Conservation (phyloP, 1,139 yeast species). For the Yamadazyma taylorii region DNA sequence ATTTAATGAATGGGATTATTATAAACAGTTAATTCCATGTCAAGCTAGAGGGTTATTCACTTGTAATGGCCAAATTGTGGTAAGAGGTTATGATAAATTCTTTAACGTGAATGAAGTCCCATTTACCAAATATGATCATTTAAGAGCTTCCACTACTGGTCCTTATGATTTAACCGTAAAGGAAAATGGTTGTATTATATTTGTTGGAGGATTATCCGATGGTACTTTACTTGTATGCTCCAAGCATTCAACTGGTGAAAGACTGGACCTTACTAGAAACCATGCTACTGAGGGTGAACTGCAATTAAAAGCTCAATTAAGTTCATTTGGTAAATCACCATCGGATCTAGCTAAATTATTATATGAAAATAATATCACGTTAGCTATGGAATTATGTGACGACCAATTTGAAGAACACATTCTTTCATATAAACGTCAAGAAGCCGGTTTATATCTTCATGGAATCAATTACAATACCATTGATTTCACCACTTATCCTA, state of each 20-base stretch:
- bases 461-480: constrained; percentile 77
- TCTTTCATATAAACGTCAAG: constrained; percentile 62
- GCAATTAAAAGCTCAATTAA: constrained; percentile 57
- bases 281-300: constrained; percentile 76
- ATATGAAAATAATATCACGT: constrained; percentile 60
- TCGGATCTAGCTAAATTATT: constrained; percentile 58
- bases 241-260: constrained; percentile 80
- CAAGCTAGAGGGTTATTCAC: constrained; percentile 88
- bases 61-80: constrained; percentile 49
- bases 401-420: constrained; percentile 95
- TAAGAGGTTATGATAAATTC: constrained; percentile 93
- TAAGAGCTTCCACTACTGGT: constrained; percentile 55
- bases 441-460: constrained; percentile 84
- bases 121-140: constrained; percentile 48
- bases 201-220: constrained; percentile 71
- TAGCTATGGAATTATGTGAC: constrained; percentile 92
- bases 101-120: constrained; percentile 74
- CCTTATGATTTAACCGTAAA: constrained; percentile 83
- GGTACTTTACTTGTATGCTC: constrained; percentile 83
- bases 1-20: constrained; percentile 87
- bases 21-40: constrained; percentile 56
- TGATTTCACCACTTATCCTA: constrained; percentile 62
- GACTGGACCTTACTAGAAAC: constrained; percentile 55
- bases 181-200: constrained; percentile 92
- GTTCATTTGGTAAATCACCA: constrained; percentile 33